phyloP scores from a whole-genome alignment of 345 rosid genomes.

The Populus alba region DNA sequence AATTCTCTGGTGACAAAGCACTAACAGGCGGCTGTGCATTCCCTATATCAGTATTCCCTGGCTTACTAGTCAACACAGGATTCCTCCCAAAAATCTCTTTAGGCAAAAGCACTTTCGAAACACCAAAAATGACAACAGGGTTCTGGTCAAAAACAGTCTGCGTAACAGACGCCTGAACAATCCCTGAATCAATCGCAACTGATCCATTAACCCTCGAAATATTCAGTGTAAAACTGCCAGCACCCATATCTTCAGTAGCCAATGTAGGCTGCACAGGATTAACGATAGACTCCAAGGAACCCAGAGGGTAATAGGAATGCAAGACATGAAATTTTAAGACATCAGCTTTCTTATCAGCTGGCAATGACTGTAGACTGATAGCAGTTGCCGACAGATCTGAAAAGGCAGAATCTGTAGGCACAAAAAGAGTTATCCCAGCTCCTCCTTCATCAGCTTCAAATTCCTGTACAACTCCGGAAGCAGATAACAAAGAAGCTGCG shows the following conservation, averaged over 20 bases:
- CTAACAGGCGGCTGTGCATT: slow-evolving; percentile 47
- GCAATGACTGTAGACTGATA: slow-evolving; percentile 59
- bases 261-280: slow-evolving; percentile 90
- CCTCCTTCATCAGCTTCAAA: slow-evolving; percentile 81
- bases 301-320: slow-evolving; percentile 88
- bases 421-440: slow-evolving; percentile 85
- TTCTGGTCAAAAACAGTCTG: slow-evolving; percentile 87
- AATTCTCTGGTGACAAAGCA: slow-evolving; percentile 47
- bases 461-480: slow-evolving; percentile 72
- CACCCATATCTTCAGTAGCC: slow-evolving; percentile 78
- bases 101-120: slow-evolving; percentile 78
- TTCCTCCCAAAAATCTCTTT: slow-evolving; percentile 62
- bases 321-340: slow-evolving; percentile 78
- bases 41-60: slow-evolving; percentile 26
- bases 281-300: slow-evolving; percentile 81
- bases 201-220: slow-evolving; percentile 80
- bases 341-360: slow-evolving; percentile 68
- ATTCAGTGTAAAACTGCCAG: slow-evolving; percentile 74
- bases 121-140: slow-evolving; percentile 81
- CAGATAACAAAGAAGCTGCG: slow-evolving; percentile 72
- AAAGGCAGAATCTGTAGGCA: slow-evolving; percentile 76
- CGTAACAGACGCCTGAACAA: slow-evolving; percentile 77
- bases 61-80: slow-evolving; percentile 25
- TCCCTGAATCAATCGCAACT: slow-evolving; percentile 68
- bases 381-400: slow-evolving; percentile 58